Conservation (phyloP, 169 alveolate genomes). For the Ichthyophthirius multifiliis region DNA sequence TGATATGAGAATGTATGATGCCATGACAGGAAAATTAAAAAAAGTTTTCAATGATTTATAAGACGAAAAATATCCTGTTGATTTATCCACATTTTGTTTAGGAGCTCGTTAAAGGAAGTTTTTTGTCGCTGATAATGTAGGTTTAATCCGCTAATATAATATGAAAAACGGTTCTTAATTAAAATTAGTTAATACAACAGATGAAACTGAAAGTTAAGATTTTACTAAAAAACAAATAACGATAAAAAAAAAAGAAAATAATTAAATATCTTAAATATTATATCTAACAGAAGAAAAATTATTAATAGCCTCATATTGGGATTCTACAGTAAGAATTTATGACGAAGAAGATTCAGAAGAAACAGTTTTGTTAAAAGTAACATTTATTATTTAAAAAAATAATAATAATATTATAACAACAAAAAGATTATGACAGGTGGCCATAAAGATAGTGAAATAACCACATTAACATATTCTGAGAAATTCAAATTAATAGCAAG, state of each 20-base stretch:
- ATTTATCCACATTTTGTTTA: slow-evolving; percentile 66
- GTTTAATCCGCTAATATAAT: slow-evolving; percentile 78
- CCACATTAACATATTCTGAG: slow-evolving; percentile 56
- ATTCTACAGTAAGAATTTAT: slow-evolving; percentile 73
- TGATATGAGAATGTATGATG: slow-evolving; percentile 84
- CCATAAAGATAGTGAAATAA: slow-evolving; percentile 64
- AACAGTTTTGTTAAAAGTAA: slow-evolving; percentile 64
- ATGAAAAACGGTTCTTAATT: slow-evolving; percentile 79
- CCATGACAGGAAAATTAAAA: slow-evolving; percentile 61
- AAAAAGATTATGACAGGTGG: slow-evolving; percentile 80
- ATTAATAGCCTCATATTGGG: slow-evolving; percentile 70
- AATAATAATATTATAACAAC: too few relatives aligned
- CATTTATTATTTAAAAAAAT: too few relatives aligned
- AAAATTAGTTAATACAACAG: slow-evolving; percentile 58
- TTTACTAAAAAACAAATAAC: slow-evolving; percentile 38
- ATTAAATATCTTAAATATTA: slow-evolving; percentile 56
- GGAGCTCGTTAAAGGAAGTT: slow-evolving; percentile 80
- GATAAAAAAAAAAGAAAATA: slow-evolving; percentile 51
- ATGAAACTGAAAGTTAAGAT: slow-evolving; percentile 54
- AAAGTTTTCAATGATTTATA: slow-evolving; percentile 73
- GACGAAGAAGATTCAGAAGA: slow-evolving; percentile 84
- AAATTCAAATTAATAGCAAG: slow-evolving; percentile 4
- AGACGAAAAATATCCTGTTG: slow-evolving; percentile 69
- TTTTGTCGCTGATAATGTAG: slow-evolving; percentile 77
- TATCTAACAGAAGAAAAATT: slow-evolving; percentile 59